A percentile compares a stretch with the other conserved stretches of the same genome.
Evolutionary conservation across 257 asterid species (phyloP).

Genomic region (Striga asiatica): DNA sequence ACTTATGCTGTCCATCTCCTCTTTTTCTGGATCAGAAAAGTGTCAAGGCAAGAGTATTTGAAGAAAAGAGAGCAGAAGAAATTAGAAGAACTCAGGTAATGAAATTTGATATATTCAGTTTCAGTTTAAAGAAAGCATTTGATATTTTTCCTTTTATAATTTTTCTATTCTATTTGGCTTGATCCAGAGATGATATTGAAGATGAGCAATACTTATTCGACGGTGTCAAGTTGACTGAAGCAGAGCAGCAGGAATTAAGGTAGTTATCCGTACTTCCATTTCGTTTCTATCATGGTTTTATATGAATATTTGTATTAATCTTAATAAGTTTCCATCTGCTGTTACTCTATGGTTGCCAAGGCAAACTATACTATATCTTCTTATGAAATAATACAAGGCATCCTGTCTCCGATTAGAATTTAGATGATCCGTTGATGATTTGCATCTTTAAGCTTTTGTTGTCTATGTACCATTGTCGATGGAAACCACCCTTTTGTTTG

Average conservation of each 20-base stretch:
- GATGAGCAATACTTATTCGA: constrained; percentile 81
- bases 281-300: constrained; percentile 1
- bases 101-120: constrained; percentile 7
- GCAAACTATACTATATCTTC: no score
- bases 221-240: constrained; percentile 65
- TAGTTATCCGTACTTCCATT: constrained; percentile 16
- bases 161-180: constrained; percentile 10
- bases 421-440: no score
- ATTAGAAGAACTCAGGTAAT: constrained; percentile 74
- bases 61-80: constrained; percentile 94
- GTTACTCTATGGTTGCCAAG: constrained; percentile 4
- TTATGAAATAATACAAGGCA: no score
- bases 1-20: constrained; percentile 1
- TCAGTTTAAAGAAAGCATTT: neutral
- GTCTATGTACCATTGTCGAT: no score
- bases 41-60: constrained; percentile 79
- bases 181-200: constrained; percentile 73
- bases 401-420: no score
- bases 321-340: neutral
- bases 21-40: constrained; percentile 35
- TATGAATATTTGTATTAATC: neutral
- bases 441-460: no score
- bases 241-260: constrained; percentile 62
- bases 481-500: no score
- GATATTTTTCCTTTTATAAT: neutral